Evolutionary conservation across 768 basidiomycete species (phyloP), one percentile per base, ranked within the genome.

Genomic region (Mycena rebaudengoi): DNA sequence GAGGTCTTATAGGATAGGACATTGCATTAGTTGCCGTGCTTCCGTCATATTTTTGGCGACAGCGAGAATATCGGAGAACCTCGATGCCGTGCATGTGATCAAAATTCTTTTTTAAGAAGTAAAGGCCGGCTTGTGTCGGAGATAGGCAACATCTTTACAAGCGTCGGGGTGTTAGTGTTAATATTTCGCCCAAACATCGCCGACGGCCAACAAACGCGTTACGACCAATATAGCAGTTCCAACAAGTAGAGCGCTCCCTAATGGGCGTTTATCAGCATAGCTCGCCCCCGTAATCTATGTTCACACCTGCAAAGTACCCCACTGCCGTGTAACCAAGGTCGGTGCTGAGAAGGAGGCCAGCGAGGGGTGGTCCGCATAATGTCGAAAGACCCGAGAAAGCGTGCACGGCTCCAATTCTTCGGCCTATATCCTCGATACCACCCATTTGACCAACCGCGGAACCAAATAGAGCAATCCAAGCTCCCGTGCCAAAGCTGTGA

Each of bases 281-380:
- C 28, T 6, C 4, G 21, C 25, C 25, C 5, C 2, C 10, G 30
- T 20, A 43, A 37, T 14, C 11, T 7, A 33, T 10, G 18, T 29
- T 56, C 71, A 49, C 20, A 72, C 77, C 76, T 39, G 81, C 82
- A 54, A 76, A 85, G 59, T 66, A 76, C 7, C 78, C 74, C 4
- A 75, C 69, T 5, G 3, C 66, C 39, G 52, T 29, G 33, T 73
- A 86, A 0, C 75, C 72, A 6, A 72, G 70, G 4, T 80, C 76
- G 1, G 76, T 66, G 0, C 52, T 56, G 43, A 75, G 74, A 66
- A 86, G 82, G 2, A 79, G 77, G 0, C 85, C 84, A 4, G 81
- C 81, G 56, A 86, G 81, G 6, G 85, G 84, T 7, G 83, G 81
- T 0, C 84, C 84, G 6, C 73, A 75, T 16, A 85, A 68, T 0